Evolutionary conservation across 768 basidiomycete genomes (phyloP).

Genomic region (Trametes meyenii): DNA sequence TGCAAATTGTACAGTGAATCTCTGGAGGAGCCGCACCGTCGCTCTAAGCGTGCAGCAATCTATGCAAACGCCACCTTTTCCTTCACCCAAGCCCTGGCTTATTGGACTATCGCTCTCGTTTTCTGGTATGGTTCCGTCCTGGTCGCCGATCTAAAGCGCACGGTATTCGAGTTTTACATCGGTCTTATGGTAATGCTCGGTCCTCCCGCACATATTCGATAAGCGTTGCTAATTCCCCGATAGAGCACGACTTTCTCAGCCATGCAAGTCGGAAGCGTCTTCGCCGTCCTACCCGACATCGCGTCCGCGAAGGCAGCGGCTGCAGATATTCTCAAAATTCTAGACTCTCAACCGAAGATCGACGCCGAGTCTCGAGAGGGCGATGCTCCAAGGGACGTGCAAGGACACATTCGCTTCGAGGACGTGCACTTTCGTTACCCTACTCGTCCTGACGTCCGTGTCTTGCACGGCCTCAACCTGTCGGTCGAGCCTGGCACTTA

Average conservation of each 20-base stretch:
- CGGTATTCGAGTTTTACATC: slow-evolving; percentile 75
- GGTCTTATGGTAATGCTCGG: slow-evolving; percentile 65
- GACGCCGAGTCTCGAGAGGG: slow-evolving; percentile 77
- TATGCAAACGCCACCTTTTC: slow-evolving; percentile 70
- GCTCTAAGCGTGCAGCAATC: slow-evolving; percentile 63
- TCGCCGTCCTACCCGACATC: slow-evolving; percentile 85
- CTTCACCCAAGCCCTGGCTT: slow-evolving; percentile 70
- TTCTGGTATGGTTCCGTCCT: slow-evolving; percentile 77
- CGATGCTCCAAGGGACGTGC: slow-evolving; percentile 49
- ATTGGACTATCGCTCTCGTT: slow-evolving; percentile 82
- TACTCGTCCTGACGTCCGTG: slow-evolving; percentile 79
- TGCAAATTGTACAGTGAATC: slow-evolving; percentile 62
- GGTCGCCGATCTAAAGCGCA: slow-evolving; percentile 55
- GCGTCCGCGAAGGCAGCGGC: slow-evolving; percentile 82
- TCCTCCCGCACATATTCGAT: background rate
- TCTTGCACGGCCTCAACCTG: slow-evolving; percentile 75
- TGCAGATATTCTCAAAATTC: slow-evolving; percentile 71
- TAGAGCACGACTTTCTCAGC: slow-evolving; percentile 76
- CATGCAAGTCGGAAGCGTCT: slow-evolving; percentile 86
- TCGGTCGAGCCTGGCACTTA: slow-evolving; percentile 77
- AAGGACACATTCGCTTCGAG: slow-evolving; percentile 74
- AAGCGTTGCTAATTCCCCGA: background rate
- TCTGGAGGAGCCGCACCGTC: slow-evolving; percentile 68
- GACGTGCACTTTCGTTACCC: slow-evolving; percentile 90
- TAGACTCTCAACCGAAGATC: slow-evolving; percentile 76